A percentile compares a stretch with the other conserved stretches of the same genome.
These are phyloP conservation scores for Tremellales sp. DNA, from an alignment of 1,284 basidiomycete species.

Conservation along the genomic window DNA sequence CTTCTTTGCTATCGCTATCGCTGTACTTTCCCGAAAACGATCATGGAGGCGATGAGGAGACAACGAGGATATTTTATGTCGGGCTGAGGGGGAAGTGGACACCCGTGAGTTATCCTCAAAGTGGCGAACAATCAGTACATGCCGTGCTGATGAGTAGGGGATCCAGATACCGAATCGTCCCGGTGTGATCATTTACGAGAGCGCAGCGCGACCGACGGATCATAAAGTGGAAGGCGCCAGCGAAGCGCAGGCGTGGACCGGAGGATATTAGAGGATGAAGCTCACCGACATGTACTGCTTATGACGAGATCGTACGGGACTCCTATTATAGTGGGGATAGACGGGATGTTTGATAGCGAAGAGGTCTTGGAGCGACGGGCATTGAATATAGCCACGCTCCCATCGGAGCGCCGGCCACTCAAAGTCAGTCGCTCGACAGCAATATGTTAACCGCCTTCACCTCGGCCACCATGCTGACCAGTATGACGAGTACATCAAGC, in stretches of 20 bases:
- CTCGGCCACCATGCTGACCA: no score
- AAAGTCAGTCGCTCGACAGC: no score
- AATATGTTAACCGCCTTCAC: no score
- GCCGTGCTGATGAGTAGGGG: conserved; percentile 1
- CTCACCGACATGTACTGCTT: neutral
- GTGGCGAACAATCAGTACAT: neutral
- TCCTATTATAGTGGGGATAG: no score
- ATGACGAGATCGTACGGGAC: no score
- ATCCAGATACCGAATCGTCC: conserved; percentile 41
- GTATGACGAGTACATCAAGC: no score
- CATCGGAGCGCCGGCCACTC: no score
- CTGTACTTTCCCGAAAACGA: conserved; percentile 36
- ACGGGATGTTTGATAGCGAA: no score
- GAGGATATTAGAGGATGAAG: neutral
- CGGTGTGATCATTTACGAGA: conserved; percentile 47
- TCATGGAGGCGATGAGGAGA: conserved; percentile 33
- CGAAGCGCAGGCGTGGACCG: neutral
- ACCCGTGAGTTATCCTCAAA: conserved; percentile 30
- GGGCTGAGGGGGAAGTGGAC: conserved; percentile 43
- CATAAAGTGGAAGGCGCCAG: conserved; percentile 31
- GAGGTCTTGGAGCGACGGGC: no score
- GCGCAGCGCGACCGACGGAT: conserved; percentile 45
- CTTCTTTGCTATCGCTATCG: conserved; percentile 38
- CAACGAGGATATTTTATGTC: conserved; percentile 43
- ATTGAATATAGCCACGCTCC: no score